Evolutionary conservation across 164 flowering plant species (phyloP).

Genomic region (Pachysandra terminalis): DNA sequence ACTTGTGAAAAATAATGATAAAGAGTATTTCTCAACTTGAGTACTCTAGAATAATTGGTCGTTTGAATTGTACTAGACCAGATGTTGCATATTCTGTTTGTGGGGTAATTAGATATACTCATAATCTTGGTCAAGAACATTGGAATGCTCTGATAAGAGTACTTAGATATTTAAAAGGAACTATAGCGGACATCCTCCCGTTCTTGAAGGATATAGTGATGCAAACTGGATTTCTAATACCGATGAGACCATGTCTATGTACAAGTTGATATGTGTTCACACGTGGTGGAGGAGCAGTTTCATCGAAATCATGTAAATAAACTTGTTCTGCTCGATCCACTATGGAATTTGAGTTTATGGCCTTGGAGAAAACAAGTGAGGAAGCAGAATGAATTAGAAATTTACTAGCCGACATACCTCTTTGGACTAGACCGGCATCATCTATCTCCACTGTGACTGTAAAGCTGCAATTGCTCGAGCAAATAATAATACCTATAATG

Average conservation of each 20-base stretch:
- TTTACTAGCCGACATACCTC: background rate
- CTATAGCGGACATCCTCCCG: background rate
- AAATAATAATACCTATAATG: background rate
- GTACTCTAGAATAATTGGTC: too few relatives aligned
- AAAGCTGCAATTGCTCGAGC: background rate
- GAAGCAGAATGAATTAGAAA: background rate
- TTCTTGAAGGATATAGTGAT: background rate
- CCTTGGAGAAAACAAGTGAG: background rate
- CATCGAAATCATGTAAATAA: background rate
- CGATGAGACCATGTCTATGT: background rate
- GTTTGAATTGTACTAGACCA: too few relatives aligned
- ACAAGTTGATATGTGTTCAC: background rate
- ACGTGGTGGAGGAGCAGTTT: background rate
- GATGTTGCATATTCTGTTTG: conserved; percentile 2
- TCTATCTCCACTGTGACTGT: background rate
- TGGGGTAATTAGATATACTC: background rate
- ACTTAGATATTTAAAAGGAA: background rate
- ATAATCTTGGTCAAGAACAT: background rate
- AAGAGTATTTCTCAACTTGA: too few relatives aligned
- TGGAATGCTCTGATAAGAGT: background rate
- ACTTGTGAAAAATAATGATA: too few relatives aligned
- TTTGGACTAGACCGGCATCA: background rate
- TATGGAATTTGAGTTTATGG: background rate
- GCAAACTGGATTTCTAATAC: background rate
- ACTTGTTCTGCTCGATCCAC: background rate